A percentile compares a stretch with the other conserved stretches of the same genome.
Conservation (phyloP, 805 yeast species). For the Teunomyces cretensis region DNA sequence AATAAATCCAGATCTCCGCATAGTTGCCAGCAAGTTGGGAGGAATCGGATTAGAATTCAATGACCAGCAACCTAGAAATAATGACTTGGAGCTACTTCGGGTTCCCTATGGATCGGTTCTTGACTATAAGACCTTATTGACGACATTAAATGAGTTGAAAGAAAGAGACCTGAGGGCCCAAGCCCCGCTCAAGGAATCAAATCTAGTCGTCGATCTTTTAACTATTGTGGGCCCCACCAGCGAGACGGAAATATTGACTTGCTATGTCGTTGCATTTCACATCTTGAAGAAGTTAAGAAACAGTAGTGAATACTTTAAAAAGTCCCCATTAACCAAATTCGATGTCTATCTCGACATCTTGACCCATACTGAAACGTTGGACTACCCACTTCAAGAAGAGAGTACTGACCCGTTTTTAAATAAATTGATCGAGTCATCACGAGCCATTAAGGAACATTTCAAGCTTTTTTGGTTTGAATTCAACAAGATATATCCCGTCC, state of each 20-base stretch:
- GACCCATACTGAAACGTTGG: conserved; percentile 21
- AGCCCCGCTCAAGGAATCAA: conserved; percentile 13
- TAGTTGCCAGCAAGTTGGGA: conserved; percentile 25
- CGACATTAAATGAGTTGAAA: conserved; percentile 17
- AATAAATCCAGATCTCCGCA: conserved; percentile 14
- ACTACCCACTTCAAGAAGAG: conserved; percentile 14
- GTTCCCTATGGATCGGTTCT: conserved; percentile 8
- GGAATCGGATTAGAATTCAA: conserved; percentile 31
- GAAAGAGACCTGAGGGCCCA: conserved; percentile 10
- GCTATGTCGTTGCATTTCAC: conserved; percentile 25
- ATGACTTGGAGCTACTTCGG: conserved; percentile 11
- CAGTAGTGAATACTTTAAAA: conserved; percentile 2
- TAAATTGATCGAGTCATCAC: conserved; percentile 1
- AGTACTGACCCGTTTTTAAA: conserved; percentile 10
- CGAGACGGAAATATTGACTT: conserved; percentile 28
- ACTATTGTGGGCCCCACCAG: conserved; percentile 20
- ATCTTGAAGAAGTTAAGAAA: conserved; percentile 4
- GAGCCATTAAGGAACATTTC: not conserved
- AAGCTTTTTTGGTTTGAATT: not conserved
- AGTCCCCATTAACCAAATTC: conserved; percentile 20
- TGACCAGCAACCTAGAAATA: not conserved
- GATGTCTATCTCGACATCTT: conserved; percentile 34
- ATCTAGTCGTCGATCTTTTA: conserved; percentile 20
- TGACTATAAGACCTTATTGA: conserved; percentile 23
- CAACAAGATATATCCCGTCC: not conserved